A percentile compares a stretch with the other conserved stretches of the same genome.
Conservation (phyloP, 78 protist genomes). For the Dictyostelium brefeldianum region DNA sequence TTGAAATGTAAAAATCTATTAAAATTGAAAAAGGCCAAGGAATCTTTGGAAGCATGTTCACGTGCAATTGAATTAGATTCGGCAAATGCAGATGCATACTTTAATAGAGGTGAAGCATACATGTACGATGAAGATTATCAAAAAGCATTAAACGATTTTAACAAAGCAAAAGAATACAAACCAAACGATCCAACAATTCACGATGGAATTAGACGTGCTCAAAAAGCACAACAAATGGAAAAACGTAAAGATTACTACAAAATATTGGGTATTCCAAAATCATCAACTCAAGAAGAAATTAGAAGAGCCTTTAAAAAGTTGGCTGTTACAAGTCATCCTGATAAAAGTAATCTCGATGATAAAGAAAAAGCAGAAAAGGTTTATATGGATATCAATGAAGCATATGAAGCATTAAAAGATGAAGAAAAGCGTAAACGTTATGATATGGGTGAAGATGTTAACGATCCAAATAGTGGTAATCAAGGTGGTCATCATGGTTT, state of each 20-base stretch:
- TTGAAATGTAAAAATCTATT: slow-evolving; percentile 51
- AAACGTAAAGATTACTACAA: slow-evolving; percentile 67
- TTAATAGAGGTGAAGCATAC: slow-evolving; percentile 58
- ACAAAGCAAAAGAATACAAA: slow-evolving; percentile 56
- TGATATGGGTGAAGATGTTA: slow-evolving; percentile 81
- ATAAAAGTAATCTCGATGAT: slow-evolving; percentile 46
- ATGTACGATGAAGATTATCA: slow-evolving; percentile 67
- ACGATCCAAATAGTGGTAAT: slow-evolving; percentile 20
- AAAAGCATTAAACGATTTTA: slow-evolving; percentile 44
- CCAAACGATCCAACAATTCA: slow-evolving; percentile 44
- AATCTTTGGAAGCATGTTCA: slow-evolving; percentile 27
- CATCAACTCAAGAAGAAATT: slow-evolving; percentile 69
- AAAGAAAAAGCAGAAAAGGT: slow-evolving; percentile 84
- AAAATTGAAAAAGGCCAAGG: slow-evolving; percentile 41
- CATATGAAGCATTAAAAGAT: slow-evolving; percentile 86
- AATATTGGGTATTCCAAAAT: slow-evolving; percentile 57
- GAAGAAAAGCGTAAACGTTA: slow-evolving; percentile 84
- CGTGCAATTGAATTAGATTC: slow-evolving; percentile 39
- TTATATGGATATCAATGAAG: slow-evolving; percentile 88
- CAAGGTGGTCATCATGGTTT: slow-evolving; percentile 37
- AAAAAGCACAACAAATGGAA: slow-evolving; percentile 40
- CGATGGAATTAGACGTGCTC: slow-evolving; percentile 72
- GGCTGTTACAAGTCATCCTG: slow-evolving; percentile 83
- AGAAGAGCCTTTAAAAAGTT: slow-evolving; percentile 82
- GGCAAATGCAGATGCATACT: slow-evolving; percentile 39